phyloP scores from a whole-genome alignment of 495 filamentous ascomycete species.

The Aspergillus hancockii region DNA sequence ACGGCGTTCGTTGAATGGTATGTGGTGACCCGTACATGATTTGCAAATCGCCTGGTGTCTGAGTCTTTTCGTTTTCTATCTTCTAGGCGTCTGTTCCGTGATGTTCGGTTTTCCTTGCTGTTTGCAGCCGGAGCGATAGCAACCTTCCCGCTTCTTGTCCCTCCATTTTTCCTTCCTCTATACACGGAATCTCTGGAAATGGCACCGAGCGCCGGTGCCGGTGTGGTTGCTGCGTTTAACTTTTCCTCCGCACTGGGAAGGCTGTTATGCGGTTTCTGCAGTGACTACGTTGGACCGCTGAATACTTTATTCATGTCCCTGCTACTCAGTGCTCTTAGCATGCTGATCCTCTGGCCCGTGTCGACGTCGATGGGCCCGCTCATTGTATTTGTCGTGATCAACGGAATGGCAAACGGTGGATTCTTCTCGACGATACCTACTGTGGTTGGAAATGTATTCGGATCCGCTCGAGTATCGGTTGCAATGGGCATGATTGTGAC shows the following conservation, averaged over 20 bases:
- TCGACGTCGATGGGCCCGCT: constrained; percentile 53
- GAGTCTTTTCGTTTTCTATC: neutral
- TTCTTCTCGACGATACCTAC: constrained; percentile 65
- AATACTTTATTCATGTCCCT: constrained; percentile 52
- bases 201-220: constrained; percentile 49
- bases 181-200: constrained; percentile 49
- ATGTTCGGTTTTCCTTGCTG: constrained; percentile 49
- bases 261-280: constrained; percentile 49
- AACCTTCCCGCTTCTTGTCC: constrained; percentile 62
- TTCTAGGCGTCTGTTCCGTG: constrained; percentile 48
- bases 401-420: constrained; percentile 56
- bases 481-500: constrained; percentile 64
- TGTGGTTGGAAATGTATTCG: constrained; percentile 58
- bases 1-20: constrained; percentile 53
- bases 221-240: constrained; percentile 57
- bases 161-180: constrained; percentile 59
- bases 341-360: constrained; percentile 59
- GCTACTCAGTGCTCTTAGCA: constrained; percentile 51
- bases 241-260: constrained; percentile 54
- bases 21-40: neutral
- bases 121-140: constrained; percentile 58
- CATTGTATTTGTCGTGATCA: constrained; percentile 53
- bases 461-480: constrained; percentile 52
- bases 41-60: neutral
- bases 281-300: constrained; percentile 52